Conservation (phyloP, 2,329 filamentous ascomycete species). For the Parascedosporium putredinis region DNA sequence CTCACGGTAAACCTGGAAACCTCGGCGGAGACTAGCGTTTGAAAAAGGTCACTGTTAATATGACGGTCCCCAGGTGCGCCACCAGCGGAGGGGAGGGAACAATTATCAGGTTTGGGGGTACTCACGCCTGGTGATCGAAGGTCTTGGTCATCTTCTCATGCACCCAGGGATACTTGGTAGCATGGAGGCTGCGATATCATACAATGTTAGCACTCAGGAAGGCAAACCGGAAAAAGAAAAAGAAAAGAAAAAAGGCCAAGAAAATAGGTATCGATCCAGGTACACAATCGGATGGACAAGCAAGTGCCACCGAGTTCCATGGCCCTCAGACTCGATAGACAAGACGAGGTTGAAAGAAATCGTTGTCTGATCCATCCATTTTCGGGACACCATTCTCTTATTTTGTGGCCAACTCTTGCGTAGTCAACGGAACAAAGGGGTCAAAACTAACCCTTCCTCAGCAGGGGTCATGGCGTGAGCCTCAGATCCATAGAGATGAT, state of each 20-base stretch:
- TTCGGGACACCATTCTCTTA: background rate
- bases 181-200: conserved; percentile 59
- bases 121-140: conserved; percentile 94
- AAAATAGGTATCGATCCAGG: no score
- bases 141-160: conserved; percentile 88
- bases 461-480: conserved; percentile 83
- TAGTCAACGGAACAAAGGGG: conserved; percentile 5
- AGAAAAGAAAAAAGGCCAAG: no score
- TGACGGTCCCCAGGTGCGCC: no score
- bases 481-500: conserved; percentile 84
- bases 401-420: background rate
- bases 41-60: no score
- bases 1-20: conserved; percentile 98
- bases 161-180: conserved; percentile 91
- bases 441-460: conserved; percentile 85
- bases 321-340: no score
- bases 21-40: conserved; percentile 88
- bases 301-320: no score
- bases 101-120: conserved; percentile 14
- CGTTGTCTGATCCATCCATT: background rate
- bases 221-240: background rate
- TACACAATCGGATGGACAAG: no score
- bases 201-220: background rate
- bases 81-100: background rate
- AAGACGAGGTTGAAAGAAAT: background rate